These are phyloP conservation scores for Parasarocladium wereldwijsianum DNA, from an alignment of 2,329 filamentous ascomycete genomes.

Conservation along the genomic window DNA sequence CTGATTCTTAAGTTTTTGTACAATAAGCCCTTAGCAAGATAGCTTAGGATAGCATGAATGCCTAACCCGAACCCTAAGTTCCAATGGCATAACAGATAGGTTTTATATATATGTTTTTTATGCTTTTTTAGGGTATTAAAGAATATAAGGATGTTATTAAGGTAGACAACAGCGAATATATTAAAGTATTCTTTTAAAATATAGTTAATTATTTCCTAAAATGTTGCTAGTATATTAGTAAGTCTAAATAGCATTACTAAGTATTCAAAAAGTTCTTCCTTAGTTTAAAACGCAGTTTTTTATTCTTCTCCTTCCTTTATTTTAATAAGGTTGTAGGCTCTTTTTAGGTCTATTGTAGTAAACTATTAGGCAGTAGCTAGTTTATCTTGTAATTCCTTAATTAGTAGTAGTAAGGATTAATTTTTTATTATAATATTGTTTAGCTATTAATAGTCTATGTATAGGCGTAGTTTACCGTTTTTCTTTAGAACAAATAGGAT, in stretches of 20 bases:
- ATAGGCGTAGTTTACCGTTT: constrained; percentile 9
- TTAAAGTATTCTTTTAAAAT: constrained; percentile 7
- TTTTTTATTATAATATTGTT: constrained; percentile 15
- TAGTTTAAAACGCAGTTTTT: constrained; percentile 18
- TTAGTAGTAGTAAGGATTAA: constrained; percentile 9
- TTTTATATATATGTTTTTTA: constrained; percentile 2
- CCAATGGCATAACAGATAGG: too few species aligned
- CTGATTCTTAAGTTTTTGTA: too few species aligned
- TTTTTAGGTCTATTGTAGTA: constrained; percentile 8
- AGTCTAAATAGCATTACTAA: constrained; percentile 15
- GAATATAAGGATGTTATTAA: constrained; percentile 11
- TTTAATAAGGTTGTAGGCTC: constrained; percentile 15
- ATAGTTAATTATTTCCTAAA: constrained; percentile 10
- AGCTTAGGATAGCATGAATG: too few species aligned
- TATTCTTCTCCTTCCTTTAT: constrained; percentile 17
- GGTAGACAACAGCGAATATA: constrained; percentile 9
- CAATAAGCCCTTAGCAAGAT: too few species aligned
- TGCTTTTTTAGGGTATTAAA: constrained; percentile 8
- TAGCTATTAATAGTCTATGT: constrained; percentile 12
- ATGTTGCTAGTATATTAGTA: constrained; percentile 8
- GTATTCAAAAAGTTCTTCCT: constrained; percentile 18
- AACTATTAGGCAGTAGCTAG: constrained; percentile 8
- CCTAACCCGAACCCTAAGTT: too few species aligned
- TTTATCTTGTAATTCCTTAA: constrained; percentile 11
- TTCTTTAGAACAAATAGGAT: constrained; percentile 11